A percentile compares a stretch with the other conserved stretches of the same genome.
Evolutionary conservation across 2,329 filamentous ascomycete species (phyloP).

Genomic region (Parastagonospora avenae): DNA sequence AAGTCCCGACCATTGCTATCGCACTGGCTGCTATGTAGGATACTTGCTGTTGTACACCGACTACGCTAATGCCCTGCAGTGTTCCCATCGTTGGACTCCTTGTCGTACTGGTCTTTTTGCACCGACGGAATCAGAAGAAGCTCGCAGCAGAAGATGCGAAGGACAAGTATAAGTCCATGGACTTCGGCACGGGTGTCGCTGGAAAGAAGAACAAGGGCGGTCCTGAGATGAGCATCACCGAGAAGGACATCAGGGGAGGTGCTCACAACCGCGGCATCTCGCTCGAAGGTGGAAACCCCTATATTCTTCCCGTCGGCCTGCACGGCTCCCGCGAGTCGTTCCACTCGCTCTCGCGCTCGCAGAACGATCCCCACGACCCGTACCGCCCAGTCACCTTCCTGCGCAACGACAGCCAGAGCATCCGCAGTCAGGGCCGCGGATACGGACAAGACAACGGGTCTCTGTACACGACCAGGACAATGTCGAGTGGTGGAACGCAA

Average conservation of each 20-base stretch:
- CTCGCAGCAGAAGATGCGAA: constrained; percentile 77
- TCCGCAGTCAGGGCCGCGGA: constrained; percentile 37
- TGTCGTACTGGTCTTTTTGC: constrained; percentile 73
- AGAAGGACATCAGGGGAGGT: constrained; percentile 44
- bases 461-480: constrained; percentile 51
- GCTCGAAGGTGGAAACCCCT: constrained; percentile 76
- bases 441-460: constrained; percentile 52
- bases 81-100: constrained; percentile 74
- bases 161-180: constrained; percentile 87
- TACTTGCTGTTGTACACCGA: not conserved
- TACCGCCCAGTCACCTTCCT: constrained; percentile 72
- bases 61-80: constrained; percentile 55
- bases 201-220: constrained; percentile 38
- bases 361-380: constrained; percentile 79
- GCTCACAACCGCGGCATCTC: constrained; percentile 59
- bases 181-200: constrained; percentile 78
- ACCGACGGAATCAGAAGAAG: constrained; percentile 76
- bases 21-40: constrained; percentile 43
- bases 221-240: constrained; percentile 65
- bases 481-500: constrained; percentile 52
- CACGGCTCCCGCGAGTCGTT: constrained; percentile 84
- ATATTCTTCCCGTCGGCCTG: constrained; percentile 84
- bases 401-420: constrained; percentile 45
- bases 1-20: constrained; percentile 39
- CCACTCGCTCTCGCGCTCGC: constrained; percentile 78